Conservation (phyloP, 768 basidiomycete genomes). For the Cystoderma amianthinum region DNA sequence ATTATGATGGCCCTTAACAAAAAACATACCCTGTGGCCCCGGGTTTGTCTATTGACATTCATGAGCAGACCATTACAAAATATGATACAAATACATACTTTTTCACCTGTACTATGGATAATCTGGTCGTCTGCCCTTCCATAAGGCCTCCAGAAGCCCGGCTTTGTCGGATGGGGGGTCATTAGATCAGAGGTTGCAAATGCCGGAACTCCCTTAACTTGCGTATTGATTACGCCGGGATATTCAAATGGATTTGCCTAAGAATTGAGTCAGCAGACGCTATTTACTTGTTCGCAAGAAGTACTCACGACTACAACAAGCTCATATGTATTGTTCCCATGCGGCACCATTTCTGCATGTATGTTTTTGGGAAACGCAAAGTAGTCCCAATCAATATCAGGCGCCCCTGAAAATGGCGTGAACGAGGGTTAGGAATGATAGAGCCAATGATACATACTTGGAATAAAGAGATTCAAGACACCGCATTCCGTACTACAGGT, state of each 20-base stretch:
- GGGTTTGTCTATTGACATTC: slow-evolving; percentile 32
- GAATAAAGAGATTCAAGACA: slow-evolving; percentile 3
- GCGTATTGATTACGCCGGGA: slow-evolving; percentile 17
- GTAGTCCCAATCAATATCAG: slow-evolving; percentile 3
- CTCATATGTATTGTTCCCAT: slow-evolving; percentile 6
- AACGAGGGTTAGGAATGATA: background rate
- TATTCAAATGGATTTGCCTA: slow-evolving; percentile 6
- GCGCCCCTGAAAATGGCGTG: background rate
- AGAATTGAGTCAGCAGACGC: no score
- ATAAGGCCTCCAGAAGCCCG: slow-evolving; percentile 17
- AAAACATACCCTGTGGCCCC: slow-evolving; percentile 24
- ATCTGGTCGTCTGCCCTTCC: slow-evolving; percentile 35
- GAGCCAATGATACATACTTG: slow-evolving; percentile 2
- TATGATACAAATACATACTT: no score
- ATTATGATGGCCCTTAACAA: no score
- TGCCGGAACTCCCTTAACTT: slow-evolving; percentile 14
- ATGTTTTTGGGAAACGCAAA: background rate
- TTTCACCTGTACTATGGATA: slow-evolving; percentile 26
- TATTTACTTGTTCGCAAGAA: no score
- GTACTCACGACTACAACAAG: slow-evolving; percentile 7
- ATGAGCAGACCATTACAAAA: background rate
- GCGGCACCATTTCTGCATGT: slow-evolving; percentile 5
- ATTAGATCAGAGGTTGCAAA: slow-evolving; percentile 27
- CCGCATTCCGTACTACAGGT: slow-evolving; percentile 11
- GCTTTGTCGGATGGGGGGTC: slow-evolving; percentile 24